These are phyloP conservation scores for Aureobasidium mangrovei DNA, from an alignment of 2,329 filamentous ascomycete species.

Conservation along the genomic window DNA sequence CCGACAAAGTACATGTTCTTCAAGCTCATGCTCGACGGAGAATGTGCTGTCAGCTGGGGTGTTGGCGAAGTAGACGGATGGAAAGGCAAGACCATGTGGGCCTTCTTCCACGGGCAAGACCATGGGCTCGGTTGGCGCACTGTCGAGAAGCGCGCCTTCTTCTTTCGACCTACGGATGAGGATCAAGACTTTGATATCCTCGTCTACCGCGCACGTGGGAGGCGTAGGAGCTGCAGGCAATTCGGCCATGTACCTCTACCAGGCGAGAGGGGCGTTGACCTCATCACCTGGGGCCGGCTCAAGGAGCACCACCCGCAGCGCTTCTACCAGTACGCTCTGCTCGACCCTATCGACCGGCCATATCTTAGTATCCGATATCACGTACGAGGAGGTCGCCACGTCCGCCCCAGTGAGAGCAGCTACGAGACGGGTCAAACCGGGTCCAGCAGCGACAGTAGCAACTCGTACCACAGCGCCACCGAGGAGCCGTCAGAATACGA, in stretches of 20 bases:
- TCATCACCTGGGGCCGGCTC: constrained; percentile 31
- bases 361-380: constrained; percentile 38
- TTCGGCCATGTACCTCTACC: constrained; percentile 8
- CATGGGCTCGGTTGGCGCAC: constrained; percentile 22
- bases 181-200: constrained; percentile 32
- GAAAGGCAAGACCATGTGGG: constrained; percentile 39
- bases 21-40: constrained; percentile 36
- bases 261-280: constrained; percentile 19
- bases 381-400: constrained; percentile 5
- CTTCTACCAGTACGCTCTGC: constrained; percentile 42
- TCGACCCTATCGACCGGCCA: constrained; percentile 41
- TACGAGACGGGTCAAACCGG: not conserved
- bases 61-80: constrained; percentile 34
- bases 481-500: not conserved
- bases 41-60: constrained; percentile 36
- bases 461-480: not conserved
- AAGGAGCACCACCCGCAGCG: constrained; percentile 33
- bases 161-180: constrained; percentile 25
- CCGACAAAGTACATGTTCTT: constrained; percentile 32
- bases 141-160: constrained; percentile 35
- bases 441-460: not conserved
- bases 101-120: constrained; percentile 29
- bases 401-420: not conserved
- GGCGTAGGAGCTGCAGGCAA: constrained; percentile 30
- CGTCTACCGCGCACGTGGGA: constrained; percentile 33